Conservation (phyloP, 352 stramenopile species). For the Pythium sukuiense region DNA sequence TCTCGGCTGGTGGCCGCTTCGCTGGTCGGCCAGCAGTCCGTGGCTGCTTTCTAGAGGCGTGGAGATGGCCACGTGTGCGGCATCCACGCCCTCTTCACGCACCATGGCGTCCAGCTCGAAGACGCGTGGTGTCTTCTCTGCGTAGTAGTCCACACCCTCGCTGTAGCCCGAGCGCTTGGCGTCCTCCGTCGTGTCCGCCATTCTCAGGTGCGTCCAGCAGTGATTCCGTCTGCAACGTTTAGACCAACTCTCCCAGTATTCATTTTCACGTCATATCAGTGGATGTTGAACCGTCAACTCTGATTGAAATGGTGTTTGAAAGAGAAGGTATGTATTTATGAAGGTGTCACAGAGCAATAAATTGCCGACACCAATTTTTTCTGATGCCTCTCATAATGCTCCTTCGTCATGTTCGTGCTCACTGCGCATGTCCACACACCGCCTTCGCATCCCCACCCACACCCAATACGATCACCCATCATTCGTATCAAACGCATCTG, state of each 20-base stretch:
- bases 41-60: conserved; percentile 1
- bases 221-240: neutral
- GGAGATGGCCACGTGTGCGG: neutral
- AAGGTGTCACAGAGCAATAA: neutral
- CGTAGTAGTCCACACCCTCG: conserved; percentile 5
- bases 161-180: neutral
- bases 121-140: conserved; percentile 16
- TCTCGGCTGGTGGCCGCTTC: neutral
- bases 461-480: neutral
- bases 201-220: neutral
- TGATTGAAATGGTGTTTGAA: too few relatives aligned
- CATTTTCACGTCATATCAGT: neutral
- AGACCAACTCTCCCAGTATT: neutral
- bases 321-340: neutral
- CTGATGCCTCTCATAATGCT: too few relatives aligned
- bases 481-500: conserved; percentile 21
- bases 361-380: too few relatives aligned
- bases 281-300: too few relatives aligned
- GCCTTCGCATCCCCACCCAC: too few relatives aligned
- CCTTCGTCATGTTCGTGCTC: too few relatives aligned
- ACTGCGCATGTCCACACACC: too few relatives aligned
- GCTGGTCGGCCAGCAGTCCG: neutral
- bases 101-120: conserved; percentile 5
- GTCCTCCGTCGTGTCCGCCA: neutral
- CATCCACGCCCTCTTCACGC: neutral